Base-by-base conservation (phyloP, 768 basidiomycete genomes). In the Daedaleopsis sinensis region DNA sequence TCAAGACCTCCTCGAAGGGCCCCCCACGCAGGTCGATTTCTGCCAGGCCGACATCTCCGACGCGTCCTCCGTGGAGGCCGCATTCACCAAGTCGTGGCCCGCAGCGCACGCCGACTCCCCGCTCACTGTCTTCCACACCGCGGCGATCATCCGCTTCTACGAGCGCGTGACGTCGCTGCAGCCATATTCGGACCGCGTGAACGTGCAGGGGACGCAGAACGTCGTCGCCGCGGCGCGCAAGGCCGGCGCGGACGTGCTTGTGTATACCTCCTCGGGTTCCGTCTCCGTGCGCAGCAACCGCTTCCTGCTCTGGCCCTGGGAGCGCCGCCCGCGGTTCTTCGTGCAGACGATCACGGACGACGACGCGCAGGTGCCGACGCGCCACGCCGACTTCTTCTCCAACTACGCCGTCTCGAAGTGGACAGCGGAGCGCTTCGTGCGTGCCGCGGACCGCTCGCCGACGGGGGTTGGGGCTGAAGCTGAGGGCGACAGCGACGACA, bases 301-400 rank as follows among this genome's bases (percentile, higher is more conserved):
- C 1, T 85, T 89, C 65, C 82, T 85, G 72, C 77, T 89, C 15
- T 90, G 87, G 86, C 91, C 90, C 2, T 93, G 91, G 91, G 82
- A 91, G 74, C 78, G 57, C 27, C 79, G 77, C 58, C 87, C 89
- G 0, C 64, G 76, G 27, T 72, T 75, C 62, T 86, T 86, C 65
- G 79, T 88, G 9, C 91, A 93, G 71, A 74, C 81, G 3, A 77
- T 89, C 60, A 80, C 81, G 56, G 90, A 91, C 68, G 84, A 91
- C 68, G 85, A 90, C 50, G 64, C 58, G 24, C 66, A 71, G 13
- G 64, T 84, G 1, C 87, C 88, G 10, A 82, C 77, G 66, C 74
- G 70, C 5, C 87, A 89, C 65, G 73, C 80, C 15, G 78, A 87
- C 13, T 89, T 86, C 70, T 91, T 90, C 73, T 92, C 90, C 13